These are phyloP conservation scores for Saksenaea oblongispora DNA, from an alignment of 371 early-diverging fungal species.

Conservation along the genomic window DNA sequence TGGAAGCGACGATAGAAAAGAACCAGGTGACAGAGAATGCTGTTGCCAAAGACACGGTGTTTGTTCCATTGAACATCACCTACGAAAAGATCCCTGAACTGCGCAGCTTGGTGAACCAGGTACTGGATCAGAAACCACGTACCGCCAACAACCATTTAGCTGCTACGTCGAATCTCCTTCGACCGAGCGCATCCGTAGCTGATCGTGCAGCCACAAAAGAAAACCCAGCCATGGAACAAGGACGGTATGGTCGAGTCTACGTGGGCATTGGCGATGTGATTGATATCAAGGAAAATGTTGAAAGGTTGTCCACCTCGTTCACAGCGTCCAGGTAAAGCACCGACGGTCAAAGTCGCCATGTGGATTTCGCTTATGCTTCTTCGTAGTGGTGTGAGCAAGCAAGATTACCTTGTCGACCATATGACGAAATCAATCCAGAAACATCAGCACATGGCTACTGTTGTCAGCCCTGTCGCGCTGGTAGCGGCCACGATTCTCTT, in stretches of 20 bases:
- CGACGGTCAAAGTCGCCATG: too few relatives aligned
- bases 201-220: constrained; percentile 39
- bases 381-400: neutral
- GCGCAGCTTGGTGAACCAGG: constrained; percentile 45
- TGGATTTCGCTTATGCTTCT: neutral
- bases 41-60: constrained; percentile 29
- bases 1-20: constrained; percentile 40
- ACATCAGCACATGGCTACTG: constrained; percentile 36
- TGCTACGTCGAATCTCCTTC: constrained; percentile 20
- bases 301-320: constrained; percentile 9
- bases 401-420: constrained; percentile 14
- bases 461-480: constrained; percentile 43
- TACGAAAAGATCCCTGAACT: constrained; percentile 54
- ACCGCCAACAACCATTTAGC: neutral
- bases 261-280: constrained; percentile 43
- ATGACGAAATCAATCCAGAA: constrained; percentile 37
- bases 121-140: constrained; percentile 48
- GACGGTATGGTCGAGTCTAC: constrained; percentile 48
- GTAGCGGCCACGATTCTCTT: constrained; percentile 47
- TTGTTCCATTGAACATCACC: constrained; percentile 50
- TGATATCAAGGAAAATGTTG: constrained; percentile 20
- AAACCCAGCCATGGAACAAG: constrained; percentile 1
- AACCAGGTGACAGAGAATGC: constrained; percentile 25
- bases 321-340: neutral
- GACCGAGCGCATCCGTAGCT: constrained; percentile 39